Base-by-base conservation (phyloP, 768 basidiomycete genomes). In the Amanita polypyramis region DNA sequence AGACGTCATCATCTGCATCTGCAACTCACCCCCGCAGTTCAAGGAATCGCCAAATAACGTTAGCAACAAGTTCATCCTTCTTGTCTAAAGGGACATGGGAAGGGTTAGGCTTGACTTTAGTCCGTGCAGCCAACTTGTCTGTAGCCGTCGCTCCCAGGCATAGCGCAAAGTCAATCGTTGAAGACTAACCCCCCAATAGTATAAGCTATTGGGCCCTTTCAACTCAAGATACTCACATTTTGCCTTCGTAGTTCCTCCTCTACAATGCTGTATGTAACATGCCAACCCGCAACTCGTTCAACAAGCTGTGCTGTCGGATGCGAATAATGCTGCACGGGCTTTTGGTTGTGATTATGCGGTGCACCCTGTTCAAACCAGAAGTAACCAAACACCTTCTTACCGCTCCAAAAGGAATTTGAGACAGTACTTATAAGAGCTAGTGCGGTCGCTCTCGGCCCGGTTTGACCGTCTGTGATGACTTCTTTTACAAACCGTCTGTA, bases 41-140 rank as follows among this genome's bases (percentile, higher is more conserved):
- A 48, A 99, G 76, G 77, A 98, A 97, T 45, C 95, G 80, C 94
- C 94, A 97, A 47, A 99, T 88, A 21, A 95, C 93, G 60, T 99
- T 99, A 6, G 94, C 94, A 3, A 99, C 96, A 0, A 96, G 74
- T 64, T 99, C 96, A 57, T 99, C 96, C 68, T 98, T 98, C 70
- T 96, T 97, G 51, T 98, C 95, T 21, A 99, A 73, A 12, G 80
- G 75, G 5, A 56, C 58, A 32, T 56, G 58, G 21, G 68, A 57
- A 27, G 65, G 55, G 43, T 57, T 70, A n/a, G 62, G 58, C 68
- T 82, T 86, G 34, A 75, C 72, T 63, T 85, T 86, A 41, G 95
- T 98, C 35, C 91, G 81, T 34, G 67, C 63, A 0, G 96, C 93
- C 17, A 86, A 73, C 56, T 82, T 82, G 47, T 94, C 89, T 36